phyloP scores from a whole-genome alignment of 108 stramenopile genomes.

The Pseudonitzschia delicatissima region DNA sequence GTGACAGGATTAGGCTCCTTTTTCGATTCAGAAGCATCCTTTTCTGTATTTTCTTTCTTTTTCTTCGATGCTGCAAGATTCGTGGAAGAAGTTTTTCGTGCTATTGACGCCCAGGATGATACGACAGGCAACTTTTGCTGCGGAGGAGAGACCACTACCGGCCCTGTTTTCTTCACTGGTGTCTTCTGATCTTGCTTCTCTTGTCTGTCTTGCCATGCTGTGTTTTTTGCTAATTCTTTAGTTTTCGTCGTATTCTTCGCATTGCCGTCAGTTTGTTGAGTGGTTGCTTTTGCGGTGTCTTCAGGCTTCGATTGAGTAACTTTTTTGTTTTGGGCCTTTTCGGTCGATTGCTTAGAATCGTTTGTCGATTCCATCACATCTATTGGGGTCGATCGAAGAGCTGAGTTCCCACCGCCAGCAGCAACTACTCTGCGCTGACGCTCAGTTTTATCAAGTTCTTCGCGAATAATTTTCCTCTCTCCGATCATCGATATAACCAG shows the following conservation, averaged over 20 bases:
- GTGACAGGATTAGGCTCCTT: conserved; percentile 1
- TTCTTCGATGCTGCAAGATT: conserved; percentile 18
- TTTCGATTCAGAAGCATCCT: conserved; percentile 2
- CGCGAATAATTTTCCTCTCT: conserved; percentile 69
- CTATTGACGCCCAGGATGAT: conserved; percentile 67
- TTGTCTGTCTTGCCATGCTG: background rate
- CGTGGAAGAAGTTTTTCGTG: conserved; percentile 40
- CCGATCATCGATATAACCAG: conserved; percentile 79
- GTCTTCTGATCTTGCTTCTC: conserved; percentile 8
- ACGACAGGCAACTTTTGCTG: conserved; percentile 7
- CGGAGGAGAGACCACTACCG: background rate
- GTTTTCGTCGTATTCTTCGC: background rate
- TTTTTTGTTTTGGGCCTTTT: background rate
- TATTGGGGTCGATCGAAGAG: background rate
- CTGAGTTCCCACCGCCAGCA: conserved; percentile 30
- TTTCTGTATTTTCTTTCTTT: conserved; percentile 16
- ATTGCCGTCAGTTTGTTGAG: background rate
- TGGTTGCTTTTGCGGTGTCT: background rate
- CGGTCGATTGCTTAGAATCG: background rate
- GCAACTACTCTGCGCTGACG: conserved; percentile 61
- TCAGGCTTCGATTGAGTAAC: background rate
- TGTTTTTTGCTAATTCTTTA: background rate
- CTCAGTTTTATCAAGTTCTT: conserved; percentile 69
- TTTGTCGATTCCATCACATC: background rate
- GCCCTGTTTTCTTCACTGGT: conserved; percentile 1